Conservation (phyloP, 371 early-diverging fungal species). For the Batkoa obscura region DNA sequence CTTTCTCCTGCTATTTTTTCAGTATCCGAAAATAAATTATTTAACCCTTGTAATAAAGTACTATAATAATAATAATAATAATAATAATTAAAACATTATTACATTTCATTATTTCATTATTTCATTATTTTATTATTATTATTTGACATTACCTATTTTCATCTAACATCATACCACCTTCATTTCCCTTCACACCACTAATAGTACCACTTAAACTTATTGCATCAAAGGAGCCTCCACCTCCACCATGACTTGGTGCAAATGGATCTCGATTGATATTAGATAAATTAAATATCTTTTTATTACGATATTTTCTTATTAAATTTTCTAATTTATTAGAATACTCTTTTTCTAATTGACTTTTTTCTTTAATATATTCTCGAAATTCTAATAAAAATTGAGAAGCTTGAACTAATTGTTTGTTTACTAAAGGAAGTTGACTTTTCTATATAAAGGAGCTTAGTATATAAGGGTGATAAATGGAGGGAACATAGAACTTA, state of each 20-base stretch:
- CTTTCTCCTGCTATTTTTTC: constrained; percentile 33
- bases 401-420: constrained; percentile 34
- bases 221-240: background rate
- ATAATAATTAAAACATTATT: constrained; percentile 2
- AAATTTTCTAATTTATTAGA: constrained; percentile 47
- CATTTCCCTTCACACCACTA: background rate
- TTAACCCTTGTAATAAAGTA: constrained; percentile 35
- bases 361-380: constrained; percentile 50
- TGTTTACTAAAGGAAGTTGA: constrained; percentile 30
- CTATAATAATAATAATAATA: constrained; percentile 11
- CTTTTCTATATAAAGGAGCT: constrained; percentile 13
- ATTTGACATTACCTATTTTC: background rate
- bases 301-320: constrained; percentile 28
- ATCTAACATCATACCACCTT: background rate
- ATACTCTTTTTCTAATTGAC: constrained; percentile 54
- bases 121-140: background rate
- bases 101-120: no score
- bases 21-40: constrained; percentile 30
- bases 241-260: background rate
- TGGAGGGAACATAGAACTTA: background rate
- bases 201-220: constrained; percentile 3
- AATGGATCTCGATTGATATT: background rate
- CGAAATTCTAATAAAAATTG: constrained; percentile 42
- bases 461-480: background rate
- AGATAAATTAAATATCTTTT: background rate